These are phyloP conservation scores for Avicennia marina DNA, from an alignment of 257 asterid species.

Conservation along the genomic window DNA sequence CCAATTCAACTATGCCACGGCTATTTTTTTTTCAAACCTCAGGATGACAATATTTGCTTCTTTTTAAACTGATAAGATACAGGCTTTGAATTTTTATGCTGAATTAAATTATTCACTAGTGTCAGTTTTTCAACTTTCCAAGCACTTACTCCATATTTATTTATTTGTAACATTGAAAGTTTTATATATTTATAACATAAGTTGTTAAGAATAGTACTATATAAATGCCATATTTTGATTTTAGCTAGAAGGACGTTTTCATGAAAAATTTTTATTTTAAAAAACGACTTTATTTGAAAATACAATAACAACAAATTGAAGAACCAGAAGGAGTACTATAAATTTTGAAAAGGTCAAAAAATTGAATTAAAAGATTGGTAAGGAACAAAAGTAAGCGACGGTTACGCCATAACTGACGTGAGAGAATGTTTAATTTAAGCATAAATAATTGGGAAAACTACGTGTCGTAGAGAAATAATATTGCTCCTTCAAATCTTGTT, in stretches of 20 bases:
- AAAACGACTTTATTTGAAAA: neutral
- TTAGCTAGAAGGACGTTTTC: too few relatives aligned
- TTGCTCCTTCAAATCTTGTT: too few relatives aligned
- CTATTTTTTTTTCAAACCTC: too few relatives aligned
- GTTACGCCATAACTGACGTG: neutral
- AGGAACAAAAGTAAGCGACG: neutral
- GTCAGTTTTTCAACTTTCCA: neutral
- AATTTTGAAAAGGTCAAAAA: neutral
- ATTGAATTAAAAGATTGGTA: neutral
- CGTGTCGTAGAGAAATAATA: too few relatives aligned
- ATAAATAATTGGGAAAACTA: too few relatives aligned
- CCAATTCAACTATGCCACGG: too few relatives aligned
- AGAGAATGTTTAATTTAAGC: neutral
- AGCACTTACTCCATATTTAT: neutral
- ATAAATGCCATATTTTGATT: too few relatives aligned
- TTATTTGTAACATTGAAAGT: neutral
- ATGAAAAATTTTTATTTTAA: too few relatives aligned
- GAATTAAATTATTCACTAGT: neutral
- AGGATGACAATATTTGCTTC: too few relatives aligned
- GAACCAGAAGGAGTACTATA: neutral
- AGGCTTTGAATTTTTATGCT: neutral
- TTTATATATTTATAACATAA: too few relatives aligned
- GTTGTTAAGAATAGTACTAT: too few relatives aligned
- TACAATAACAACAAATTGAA: neutral
- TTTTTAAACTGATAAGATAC: neutral